These are phyloP conservation scores for Russula virescens DNA, from an alignment of 768 basidiomycete genomes.

Conservation along the genomic window DNA sequence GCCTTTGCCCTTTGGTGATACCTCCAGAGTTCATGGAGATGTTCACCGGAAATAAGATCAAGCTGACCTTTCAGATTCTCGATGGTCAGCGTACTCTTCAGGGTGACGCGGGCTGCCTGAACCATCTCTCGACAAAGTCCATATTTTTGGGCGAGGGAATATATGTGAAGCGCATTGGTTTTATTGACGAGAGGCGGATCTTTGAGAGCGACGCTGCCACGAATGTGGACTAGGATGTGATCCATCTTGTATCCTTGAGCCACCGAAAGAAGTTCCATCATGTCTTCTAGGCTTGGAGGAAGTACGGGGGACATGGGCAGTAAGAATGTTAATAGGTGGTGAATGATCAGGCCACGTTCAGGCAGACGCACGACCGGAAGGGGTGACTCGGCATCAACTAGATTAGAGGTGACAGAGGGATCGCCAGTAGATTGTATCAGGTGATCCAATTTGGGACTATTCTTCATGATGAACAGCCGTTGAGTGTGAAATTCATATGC, in stretches of 20 bases:
- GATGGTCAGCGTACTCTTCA: not conserved
- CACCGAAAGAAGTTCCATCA: constrained; percentile 3
- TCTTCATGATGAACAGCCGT: no score
- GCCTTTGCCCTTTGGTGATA: not conserved
- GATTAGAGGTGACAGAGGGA: no score
- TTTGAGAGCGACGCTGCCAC: not conserved
- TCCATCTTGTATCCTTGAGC: constrained; percentile 1
- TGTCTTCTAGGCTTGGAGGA: not conserved
- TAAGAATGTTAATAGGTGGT: not conserved
- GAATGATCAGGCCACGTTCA: not conserved
- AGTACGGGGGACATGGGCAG: not conserved
- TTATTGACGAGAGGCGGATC: not conserved
- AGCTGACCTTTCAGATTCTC: constrained; percentile 3
- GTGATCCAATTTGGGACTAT: no score
- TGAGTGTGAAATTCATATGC: no score
- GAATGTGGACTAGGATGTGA: not conserved
- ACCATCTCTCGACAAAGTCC: not conserved
- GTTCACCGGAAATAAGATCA: not conserved
- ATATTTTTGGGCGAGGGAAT: constrained; percentile 5
- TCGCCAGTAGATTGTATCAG: no score
- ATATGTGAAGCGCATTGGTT: not conserved
- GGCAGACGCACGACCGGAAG: not conserved
- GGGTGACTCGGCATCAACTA: not conserved
- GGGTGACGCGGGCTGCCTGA: not conserved
- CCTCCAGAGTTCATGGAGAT: constrained; percentile 6